Evolutionary conservation across 805 yeast species (phyloP), one percentile per base, ranked within the genome.

Genomic region (Sungouiozyma ichnusensis): DNA sequence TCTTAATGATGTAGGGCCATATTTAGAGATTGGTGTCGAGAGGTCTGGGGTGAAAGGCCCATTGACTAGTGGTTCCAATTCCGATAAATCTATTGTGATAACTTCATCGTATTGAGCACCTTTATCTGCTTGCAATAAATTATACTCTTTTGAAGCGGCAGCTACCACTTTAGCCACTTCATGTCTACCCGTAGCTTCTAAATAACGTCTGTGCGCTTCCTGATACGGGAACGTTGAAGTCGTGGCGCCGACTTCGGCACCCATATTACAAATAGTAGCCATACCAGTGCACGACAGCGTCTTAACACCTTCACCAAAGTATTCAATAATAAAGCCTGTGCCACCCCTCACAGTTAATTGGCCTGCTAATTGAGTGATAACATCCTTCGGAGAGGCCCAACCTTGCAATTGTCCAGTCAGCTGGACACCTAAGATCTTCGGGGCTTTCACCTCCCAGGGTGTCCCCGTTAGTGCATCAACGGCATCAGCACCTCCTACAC

Each of bases 401-500:
- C 97, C 97, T 52, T 72, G 75, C 69, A 92, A 72, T 58, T 74
- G 58, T 49, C 98, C 98, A 35, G 92, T 85, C 57, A 92, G 76
- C 66, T 86, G 83, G 55, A 92, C 95, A 67, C 98, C 98, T 50
- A 92, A 70, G 35, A 87, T 71, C 68, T 85, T 85, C 54, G 98
- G 98, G 42, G 97, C 97, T 72, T 88, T 88, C 65, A 92, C 76
- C 70, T 92, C 98, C 98, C 98, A 92, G 44, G 98, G 97, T 24
- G 92, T 81, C 51, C 92, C 95, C 36, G 97, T 87, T 60, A 92
- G 70, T 40, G 92, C 98, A 66, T 92, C 98, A 43, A 92, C 98
- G 34, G 98, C 98, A 68, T 92, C 98, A 43, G 98, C 98, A 72
- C 98, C 98, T 68, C 98, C 98, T 34, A 92, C 98, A 69, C 98